phyloP scores from a whole-genome alignment of 441 rosid species.

The Flueggea neowawraea region DNA sequence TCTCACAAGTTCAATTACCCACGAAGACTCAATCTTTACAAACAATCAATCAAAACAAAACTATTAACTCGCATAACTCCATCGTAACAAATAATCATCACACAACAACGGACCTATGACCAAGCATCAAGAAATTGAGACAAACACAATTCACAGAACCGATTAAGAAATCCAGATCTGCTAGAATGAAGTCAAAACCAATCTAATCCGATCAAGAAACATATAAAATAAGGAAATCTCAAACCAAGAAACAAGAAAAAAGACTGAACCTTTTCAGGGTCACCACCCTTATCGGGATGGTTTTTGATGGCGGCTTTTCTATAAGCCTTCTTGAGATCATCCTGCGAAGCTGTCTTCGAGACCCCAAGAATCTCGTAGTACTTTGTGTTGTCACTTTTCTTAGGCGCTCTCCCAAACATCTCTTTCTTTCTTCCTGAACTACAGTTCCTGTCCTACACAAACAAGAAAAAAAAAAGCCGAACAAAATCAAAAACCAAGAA shows the following conservation, averaged over 20 bases:
- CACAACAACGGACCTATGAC: background rate
- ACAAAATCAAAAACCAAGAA: background rate
- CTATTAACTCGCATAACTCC: background rate
- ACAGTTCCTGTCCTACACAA: background rate
- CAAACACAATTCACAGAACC: background rate
- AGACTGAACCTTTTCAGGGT: constrained; percentile 68
- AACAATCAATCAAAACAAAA: background rate
- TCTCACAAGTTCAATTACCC: background rate
- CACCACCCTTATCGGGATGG: constrained; percentile 94
- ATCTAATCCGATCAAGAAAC: background rate
- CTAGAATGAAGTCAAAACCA: background rate
- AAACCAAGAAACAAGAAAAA: background rate
- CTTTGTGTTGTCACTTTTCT: constrained; percentile 66
- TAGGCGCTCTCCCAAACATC: constrained; percentile 72
- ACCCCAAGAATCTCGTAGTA: constrained; percentile 70
- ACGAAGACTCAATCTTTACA: background rate
- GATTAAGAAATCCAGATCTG: background rate
- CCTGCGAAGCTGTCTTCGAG: constrained; percentile 58
- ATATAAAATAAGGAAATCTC: background rate
- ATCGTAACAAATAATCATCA: background rate
- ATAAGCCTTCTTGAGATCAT: constrained; percentile 89
- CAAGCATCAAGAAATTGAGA: background rate
- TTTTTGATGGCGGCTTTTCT: constrained; percentile 87
- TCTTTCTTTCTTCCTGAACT: background rate
- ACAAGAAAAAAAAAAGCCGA: background rate